phyloP scores from a whole-genome alignment of 768 basidiomycete genomes.

The Lentinula boryana region DNA sequence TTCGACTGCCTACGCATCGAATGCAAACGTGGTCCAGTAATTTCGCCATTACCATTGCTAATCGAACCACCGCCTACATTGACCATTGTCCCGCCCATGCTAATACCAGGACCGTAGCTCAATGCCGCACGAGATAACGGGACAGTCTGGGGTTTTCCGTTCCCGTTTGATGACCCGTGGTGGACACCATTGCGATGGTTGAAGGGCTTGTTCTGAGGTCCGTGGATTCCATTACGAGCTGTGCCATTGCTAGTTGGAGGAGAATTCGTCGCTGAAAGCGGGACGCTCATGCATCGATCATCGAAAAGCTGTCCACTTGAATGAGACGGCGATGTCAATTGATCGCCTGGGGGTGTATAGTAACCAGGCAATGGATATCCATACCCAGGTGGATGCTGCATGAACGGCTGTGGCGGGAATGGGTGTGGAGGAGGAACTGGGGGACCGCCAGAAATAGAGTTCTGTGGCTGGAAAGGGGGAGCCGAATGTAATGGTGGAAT shows the following conservation, averaged over 20 bases:
- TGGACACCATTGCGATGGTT: slow-evolving; percentile 12
- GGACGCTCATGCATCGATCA: slow-evolving; percentile 21
- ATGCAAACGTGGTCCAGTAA: slow-evolving; percentile 63
- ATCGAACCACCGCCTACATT: slow-evolving; percentile 16
- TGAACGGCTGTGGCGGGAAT: slow-evolving; percentile 19
- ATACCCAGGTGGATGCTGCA: slow-evolving; percentile 21
- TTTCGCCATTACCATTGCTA: slow-evolving; percentile 28
- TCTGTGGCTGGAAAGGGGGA: slow-evolving; percentile 14
- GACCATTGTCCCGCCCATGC: slow-evolving; percentile 37
- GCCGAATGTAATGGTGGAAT: slow-evolving; percentile 5
- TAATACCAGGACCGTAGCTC: slow-evolving; percentile 65
- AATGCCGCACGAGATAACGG: slow-evolving; percentile 48
- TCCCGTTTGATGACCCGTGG: background rate
- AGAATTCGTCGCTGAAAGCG: background rate
- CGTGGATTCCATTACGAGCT: background rate
- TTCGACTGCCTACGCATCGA: slow-evolving; percentile 47
- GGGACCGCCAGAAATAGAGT: slow-evolving; percentile 2
- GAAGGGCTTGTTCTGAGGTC: slow-evolving; percentile 7
- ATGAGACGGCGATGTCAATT: slow-evolving; percentile 18
- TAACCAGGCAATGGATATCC: slow-evolving; percentile 28
- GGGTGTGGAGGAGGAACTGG: slow-evolving; percentile 9
- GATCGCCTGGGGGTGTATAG: slow-evolving; percentile 25
- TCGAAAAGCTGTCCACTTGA: slow-evolving; percentile 16
- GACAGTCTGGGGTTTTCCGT: slow-evolving; percentile 8
- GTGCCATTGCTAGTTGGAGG: background rate